phyloP scores from a whole-genome alignment of 2,329 filamentous ascomycete genomes.

The Sporothrix humicola region DNA sequence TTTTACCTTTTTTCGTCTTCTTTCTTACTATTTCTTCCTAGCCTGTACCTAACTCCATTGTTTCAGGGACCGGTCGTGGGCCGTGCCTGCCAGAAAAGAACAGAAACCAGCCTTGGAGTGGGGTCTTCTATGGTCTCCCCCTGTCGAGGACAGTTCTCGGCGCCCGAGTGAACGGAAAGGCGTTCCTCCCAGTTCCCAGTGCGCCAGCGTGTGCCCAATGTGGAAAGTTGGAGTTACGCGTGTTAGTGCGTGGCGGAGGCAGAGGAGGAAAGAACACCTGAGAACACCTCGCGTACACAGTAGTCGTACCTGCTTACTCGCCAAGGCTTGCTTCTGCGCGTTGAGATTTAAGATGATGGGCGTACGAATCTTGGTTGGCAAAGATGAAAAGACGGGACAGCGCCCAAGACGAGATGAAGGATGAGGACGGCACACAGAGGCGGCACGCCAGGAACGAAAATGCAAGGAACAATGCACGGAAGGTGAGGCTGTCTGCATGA shows the following conservation, averaged over 20 bases:
- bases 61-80: constrained; percentile 18
- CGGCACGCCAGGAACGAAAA: constrained; percentile 1
- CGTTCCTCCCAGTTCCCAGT: background rate
- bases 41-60: background rate
- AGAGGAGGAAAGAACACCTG: background rate
- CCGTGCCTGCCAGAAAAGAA: constrained; percentile 20
- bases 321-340: background rate
- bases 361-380: background rate
- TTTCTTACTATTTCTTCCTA: constrained; percentile 13
- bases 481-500: constrained; percentile 6
- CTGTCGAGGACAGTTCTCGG: background rate
- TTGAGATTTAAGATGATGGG: background rate
- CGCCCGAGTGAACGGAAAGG: background rate
- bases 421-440: background rate
- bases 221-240: background rate
- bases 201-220: background rate
- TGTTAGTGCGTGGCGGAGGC: constrained; percentile 24
- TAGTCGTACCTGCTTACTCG: background rate
- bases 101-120: constrained; percentile 24
- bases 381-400: background rate
- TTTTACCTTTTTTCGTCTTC: background rate
- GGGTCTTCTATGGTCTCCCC: background rate
- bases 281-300: too few relatives aligned
- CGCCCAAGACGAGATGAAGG: background rate
- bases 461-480: constrained; percentile 25